Evolutionary conservation across 495 filamentous ascomycete species (phyloP).

Genomic region (Penicillium canescens): DNA sequence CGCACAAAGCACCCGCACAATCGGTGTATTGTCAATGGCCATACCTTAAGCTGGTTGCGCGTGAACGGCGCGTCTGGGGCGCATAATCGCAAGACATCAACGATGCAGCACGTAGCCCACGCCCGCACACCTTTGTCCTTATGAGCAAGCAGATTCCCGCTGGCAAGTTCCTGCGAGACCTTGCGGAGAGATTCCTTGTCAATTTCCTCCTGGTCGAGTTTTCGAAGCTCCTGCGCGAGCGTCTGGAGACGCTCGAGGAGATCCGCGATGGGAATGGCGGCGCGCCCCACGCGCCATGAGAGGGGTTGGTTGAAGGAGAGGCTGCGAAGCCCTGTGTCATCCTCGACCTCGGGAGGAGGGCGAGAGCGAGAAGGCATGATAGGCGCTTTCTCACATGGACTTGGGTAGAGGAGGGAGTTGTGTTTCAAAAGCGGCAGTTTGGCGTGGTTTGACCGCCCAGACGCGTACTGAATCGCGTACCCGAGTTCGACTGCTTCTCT

Average conservation of each 20-base stretch:
- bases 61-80: conserved; percentile 97
- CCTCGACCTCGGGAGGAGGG: conserved; percentile 41
- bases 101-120: conserved; percentile 83
- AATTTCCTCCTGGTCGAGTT: conserved; percentile 84
- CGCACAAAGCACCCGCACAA: neutral
- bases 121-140: conserved; percentile 93
- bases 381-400: conserved; percentile 26
- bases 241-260: conserved; percentile 77
- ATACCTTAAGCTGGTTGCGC: conserved; percentile 84
- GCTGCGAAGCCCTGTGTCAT: conserved; percentile 37
- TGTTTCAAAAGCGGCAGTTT: conserved; percentile 19
- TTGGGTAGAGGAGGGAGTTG: conserved; percentile 17
- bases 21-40: conserved; percentile 17
- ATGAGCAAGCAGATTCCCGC: conserved; percentile 77
- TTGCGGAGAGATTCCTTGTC: conserved; percentile 76
- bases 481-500: no score
- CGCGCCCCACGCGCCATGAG: conserved; percentile 87
- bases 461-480: conserved; percentile 31
- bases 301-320: conserved; percentile 78
- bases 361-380: conserved; percentile 53
- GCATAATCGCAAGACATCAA: conserved; percentile 91
- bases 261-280: conserved; percentile 76
- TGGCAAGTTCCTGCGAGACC: conserved; percentile 87
- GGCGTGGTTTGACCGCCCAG: conserved; percentile 28
- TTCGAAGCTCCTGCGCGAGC: conserved; percentile 79